phyloP scores from a whole-genome alignment of 176 grass and related monocot genomes.

The Rhipidocladum racemiflorum region DNA sequence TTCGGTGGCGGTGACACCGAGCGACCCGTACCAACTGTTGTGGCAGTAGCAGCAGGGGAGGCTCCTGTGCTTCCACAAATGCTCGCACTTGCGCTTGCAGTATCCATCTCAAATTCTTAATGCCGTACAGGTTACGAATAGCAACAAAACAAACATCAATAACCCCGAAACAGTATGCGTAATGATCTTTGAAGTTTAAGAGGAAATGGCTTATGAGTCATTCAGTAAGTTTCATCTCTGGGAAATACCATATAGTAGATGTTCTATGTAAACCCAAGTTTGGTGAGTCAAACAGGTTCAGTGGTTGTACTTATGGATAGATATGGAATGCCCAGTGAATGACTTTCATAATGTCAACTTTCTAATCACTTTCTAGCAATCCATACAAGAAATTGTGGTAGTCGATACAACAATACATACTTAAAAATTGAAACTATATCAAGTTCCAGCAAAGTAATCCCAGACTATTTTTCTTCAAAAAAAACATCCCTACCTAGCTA shows the following conservation, averaged over 20 bases:
- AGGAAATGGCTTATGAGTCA: neutral
- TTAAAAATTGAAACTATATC: constrained; percentile 5
- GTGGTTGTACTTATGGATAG: neutral
- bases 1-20: no score
- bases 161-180: neutral
- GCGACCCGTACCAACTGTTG: no score
- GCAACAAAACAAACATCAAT: no score
- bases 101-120: no score
- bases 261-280: neutral
- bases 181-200: neutral
- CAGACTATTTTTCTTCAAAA: neutral
- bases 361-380: constrained; percentile 2
- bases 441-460: constrained; percentile 10
- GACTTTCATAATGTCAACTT: neutral
- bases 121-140: no score
- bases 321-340: neutral
- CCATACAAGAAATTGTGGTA: neutral
- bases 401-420: neutral
- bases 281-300: neutral
- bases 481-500: neutral
- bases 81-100: no score
- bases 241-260: neutral
- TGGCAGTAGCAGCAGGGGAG: no score
- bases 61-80: no score
- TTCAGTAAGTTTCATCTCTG: neutral